Percentiles rank a stretch among this genome's conserved stretches.
Conservation (phyloP, 805 yeast genomes). For the Torulaspora indica region DNA sequence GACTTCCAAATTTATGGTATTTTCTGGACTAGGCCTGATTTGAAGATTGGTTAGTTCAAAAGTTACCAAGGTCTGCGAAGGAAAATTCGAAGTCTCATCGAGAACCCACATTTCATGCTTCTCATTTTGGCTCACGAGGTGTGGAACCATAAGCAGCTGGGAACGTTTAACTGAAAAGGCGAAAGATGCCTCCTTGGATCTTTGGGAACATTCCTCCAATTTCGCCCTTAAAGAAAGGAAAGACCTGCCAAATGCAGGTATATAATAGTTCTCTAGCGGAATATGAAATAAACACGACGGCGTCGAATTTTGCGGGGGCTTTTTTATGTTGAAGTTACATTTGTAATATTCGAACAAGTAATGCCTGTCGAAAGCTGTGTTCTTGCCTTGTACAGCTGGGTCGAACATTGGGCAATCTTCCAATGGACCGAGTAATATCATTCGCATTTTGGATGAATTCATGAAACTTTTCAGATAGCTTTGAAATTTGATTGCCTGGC, state of each 20-base stretch:
- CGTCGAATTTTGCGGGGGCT: not conserved
- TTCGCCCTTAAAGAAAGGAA: conserved; percentile 23
- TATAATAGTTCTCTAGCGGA: conserved; percentile 16
- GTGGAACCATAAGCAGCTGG: conserved; percentile 34
- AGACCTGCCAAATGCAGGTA: conserved; percentile 14
- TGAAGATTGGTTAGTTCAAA: conserved; percentile 41
- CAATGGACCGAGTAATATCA: conserved; percentile 36
- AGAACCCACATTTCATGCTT: conserved; percentile 52
- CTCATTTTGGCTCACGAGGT: conserved; percentile 34
- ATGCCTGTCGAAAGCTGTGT: conserved; percentile 34
- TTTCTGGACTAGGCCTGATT: conserved; percentile 35
- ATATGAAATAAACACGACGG: conserved; percentile 6
- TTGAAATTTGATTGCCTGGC: conserved; percentile 38
- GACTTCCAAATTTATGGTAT: conserved; percentile 50
- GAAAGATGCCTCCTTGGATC: conserved; percentile 33
- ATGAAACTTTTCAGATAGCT: conserved; percentile 34
- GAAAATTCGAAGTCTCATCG: conserved; percentile 30
- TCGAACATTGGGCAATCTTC: conserved; percentile 3
- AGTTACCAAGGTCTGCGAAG: conserved; percentile 38
- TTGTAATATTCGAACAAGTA: conserved; percentile 44
- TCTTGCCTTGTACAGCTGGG: not conserved
- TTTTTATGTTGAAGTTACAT: conserved; percentile 13
- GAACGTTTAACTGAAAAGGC: conserved; percentile 35
- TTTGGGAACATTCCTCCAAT: conserved; percentile 12
- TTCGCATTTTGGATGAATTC: conserved; percentile 32